Percentiles rank a stretch among this genome's conserved stretches.
Evolutionary conservation across 306 rosid genomes (phyloP).

Genomic region (Cajanus cajan): DNA sequence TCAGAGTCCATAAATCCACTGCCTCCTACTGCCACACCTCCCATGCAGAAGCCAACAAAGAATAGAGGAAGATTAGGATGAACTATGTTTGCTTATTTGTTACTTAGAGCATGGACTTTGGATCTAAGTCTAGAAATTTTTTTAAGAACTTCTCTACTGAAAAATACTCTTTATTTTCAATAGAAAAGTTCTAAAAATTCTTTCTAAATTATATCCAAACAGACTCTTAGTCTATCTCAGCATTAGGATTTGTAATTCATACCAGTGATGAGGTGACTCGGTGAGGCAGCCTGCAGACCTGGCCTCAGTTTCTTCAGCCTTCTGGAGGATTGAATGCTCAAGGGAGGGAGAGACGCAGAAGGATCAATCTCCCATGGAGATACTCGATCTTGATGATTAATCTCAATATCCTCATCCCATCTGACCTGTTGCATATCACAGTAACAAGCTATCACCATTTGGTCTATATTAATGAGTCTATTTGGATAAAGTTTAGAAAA

Average conservation of each 20-base stretch:
- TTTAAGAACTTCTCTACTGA: too few species aligned
- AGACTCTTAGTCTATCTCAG: background rate
- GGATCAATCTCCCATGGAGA: conserved; percentile 95
- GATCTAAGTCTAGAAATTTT: too few species aligned
- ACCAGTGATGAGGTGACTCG: conserved; percentile 65
- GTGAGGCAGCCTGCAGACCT: conserved; percentile 58
- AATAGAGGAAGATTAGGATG: conserved; percentile 18
- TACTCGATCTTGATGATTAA: conserved; percentile 70
- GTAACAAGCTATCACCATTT: conserved; percentile 4
- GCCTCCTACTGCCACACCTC: conserved; percentile 53
- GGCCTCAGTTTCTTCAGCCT: conserved; percentile 91
- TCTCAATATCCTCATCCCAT: conserved; percentile 82
- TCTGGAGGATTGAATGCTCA: conserved; percentile 90
- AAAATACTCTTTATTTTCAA: too few species aligned
- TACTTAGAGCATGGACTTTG: background rate
- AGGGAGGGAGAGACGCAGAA: conserved; percentile 76
- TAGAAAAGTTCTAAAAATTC: too few species aligned
- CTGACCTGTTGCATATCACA: conserved; percentile 61
- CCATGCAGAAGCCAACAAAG: conserved; percentile 8
- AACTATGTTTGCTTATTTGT: background rate
- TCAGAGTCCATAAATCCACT: conserved; percentile 84
- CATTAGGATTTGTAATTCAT: conserved; percentile 17
- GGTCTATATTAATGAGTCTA: background rate
- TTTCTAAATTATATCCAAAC: too few species aligned
- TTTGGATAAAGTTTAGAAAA: too few species aligned